A percentile compares a stretch with the other conserved stretches of the same genome.
Evolutionary conservation across 768 basidiomycete genomes (phyloP).

Genomic region (Clavulina sp.): DNA sequence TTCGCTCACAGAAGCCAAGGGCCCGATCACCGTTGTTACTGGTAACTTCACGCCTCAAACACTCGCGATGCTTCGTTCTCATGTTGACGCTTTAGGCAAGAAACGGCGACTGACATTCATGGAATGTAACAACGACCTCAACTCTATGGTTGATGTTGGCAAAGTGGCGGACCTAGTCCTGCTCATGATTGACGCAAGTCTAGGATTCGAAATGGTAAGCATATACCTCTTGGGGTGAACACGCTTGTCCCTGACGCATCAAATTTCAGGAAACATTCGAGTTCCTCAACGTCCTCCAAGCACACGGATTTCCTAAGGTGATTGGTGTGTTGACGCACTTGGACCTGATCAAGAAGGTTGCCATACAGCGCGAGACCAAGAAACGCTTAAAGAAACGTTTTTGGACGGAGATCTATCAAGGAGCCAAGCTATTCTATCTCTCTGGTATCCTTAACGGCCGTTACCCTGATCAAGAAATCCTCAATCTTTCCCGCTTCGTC

Average conservation of each 20-base stretch:
- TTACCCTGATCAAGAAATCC: conserved; percentile 91
- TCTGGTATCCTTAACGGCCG: conserved; percentile 94
- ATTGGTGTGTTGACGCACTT: conserved; percentile 92
- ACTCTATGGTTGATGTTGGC: conserved; percentile 95
- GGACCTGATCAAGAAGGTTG: conserved; percentile 86
- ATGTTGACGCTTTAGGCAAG: conserved; percentile 32
- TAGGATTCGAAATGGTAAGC: conserved; percentile 95
- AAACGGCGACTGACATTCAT: conserved; percentile 86
- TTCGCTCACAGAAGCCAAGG: conserved; percentile 72
- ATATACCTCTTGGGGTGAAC: not conserved
- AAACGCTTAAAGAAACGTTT: conserved; percentile 93
- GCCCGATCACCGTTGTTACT: conserved; percentile 85
- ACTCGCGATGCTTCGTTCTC: not conserved
- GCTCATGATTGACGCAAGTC: conserved; percentile 94
- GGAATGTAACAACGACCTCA: conserved; percentile 94
- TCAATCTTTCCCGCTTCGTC: conserved; percentile 92
- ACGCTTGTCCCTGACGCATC: not conserved
- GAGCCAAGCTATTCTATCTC: conserved; percentile 95
- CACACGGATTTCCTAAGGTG: conserved; percentile 97
- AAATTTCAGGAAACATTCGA: conserved; percentile 81
- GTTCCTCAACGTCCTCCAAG: conserved; percentile 90
- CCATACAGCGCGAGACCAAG: conserved; percentile 75
- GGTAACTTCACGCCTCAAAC: conserved; percentile 19
- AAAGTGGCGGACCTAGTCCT: conserved; percentile 94
- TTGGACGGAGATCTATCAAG: conserved; percentile 99